phyloP scores from a whole-genome alignment of 2,329 filamentous ascomycete species.

The Achaetomium macrosporum region DNA sequence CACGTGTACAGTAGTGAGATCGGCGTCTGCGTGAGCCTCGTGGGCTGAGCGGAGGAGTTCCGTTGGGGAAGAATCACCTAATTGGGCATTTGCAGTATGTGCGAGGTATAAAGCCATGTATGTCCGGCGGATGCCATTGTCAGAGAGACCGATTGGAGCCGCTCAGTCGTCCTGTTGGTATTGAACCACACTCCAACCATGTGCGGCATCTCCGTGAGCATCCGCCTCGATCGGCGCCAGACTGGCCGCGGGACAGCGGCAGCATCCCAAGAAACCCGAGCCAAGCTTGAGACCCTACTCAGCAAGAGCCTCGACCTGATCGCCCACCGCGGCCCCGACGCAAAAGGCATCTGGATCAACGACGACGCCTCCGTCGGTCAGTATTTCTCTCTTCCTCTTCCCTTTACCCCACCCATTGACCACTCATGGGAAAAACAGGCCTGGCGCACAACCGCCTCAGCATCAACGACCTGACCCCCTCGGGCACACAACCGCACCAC shows the following conservation, averaged over 20 bases:
- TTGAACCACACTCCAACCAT: not conserved
- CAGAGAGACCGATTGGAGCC: no score
- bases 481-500: slow-evolving; percentile 43
- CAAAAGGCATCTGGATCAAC: slow-evolving; percentile 28
- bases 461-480: slow-evolving; percentile 45
- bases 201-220: slow-evolving; percentile 5
- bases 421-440: not conserved
- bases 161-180: no score
- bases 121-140: no score
- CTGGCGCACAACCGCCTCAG: slow-evolving; percentile 24
- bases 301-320: slow-evolving; percentile 25
- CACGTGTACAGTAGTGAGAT: no score
- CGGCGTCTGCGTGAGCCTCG: no score
- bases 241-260: not conserved
- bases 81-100: not conserved
- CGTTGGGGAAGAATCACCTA: no score
- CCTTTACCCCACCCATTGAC: not conserved
- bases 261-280: not conserved
- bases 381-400: not conserved
- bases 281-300: slow-evolving; percentile 16
- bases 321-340: slow-evolving; percentile 31
- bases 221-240: slow-evolving; percentile 1
- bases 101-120: not conserved
- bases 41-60: no score
- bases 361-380: slow-evolving; percentile 12